Evolutionary conservation across 495 filamentous ascomycete species (phyloP).

Genomic region (Pyrenula aspistea): DNA sequence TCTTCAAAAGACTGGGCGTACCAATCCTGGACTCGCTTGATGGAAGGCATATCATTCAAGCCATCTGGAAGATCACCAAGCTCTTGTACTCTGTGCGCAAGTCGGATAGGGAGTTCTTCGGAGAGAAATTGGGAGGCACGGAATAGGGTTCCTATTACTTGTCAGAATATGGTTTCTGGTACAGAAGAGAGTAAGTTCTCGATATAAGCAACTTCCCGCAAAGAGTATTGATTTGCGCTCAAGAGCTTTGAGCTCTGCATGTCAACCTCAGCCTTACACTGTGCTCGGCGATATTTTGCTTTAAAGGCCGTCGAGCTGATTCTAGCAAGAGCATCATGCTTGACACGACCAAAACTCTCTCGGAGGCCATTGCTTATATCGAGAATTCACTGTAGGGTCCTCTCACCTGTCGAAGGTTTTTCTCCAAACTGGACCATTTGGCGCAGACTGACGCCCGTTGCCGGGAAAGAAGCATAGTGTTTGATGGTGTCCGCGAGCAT

Average conservation of each 20-base stretch:
- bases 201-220: not conserved
- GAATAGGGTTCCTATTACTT: slow-evolving; percentile 80
- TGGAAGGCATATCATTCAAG: slow-evolving; percentile 95
- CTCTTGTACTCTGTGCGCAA: slow-evolving; percentile 93
- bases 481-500: slow-evolving; percentile 96
- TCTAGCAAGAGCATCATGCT: no score
- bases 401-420: slow-evolving; percentile 69
- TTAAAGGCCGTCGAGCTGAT: no score
- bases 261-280: no score
- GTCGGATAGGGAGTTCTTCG: slow-evolving; percentile 92
- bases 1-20: slow-evolving; percentile 99
- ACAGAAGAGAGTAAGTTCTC: not conserved
- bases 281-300: no score
- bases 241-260: no score
- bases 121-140: slow-evolving; percentile 96
- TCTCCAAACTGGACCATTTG: slow-evolving; percentile 99
- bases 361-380: no score
- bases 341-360: no score
- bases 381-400: no score
- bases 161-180: no score
- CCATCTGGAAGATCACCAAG: slow-evolving; percentile 89
- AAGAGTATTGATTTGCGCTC: no score
- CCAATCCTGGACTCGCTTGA: slow-evolving; percentile 90
- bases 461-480: slow-evolving; percentile 94
- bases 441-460: slow-evolving; percentile 87